These are phyloP conservation scores for Cudoniella acicularis DNA, from an alignment of 495 filamentous ascomycete genomes.

Conservation along the genomic window DNA sequence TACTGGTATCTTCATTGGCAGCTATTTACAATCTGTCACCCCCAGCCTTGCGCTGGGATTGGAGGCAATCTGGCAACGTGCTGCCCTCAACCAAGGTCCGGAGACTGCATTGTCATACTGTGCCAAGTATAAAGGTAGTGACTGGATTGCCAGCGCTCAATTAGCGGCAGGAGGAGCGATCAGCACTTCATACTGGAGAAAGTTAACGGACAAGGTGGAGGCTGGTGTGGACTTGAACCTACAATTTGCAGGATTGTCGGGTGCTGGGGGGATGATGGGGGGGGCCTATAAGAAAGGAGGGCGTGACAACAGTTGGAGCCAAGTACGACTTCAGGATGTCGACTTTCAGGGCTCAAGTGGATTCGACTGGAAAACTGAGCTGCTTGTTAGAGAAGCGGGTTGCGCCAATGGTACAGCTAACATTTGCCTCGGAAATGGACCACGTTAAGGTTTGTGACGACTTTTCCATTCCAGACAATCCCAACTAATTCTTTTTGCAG, in stretches of 20 bases:
- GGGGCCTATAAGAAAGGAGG: slow-evolving; percentile 66
- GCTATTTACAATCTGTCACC: slow-evolving; percentile 91
- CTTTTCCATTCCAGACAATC: slow-evolving; percentile 21
- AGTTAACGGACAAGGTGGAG: slow-evolving; percentile 90
- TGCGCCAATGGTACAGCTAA: slow-evolving; percentile 81
- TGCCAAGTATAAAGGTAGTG: slow-evolving; percentile 80
- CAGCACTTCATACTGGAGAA: slow-evolving; percentile 92
- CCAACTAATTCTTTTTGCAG: slow-evolving; percentile 43
- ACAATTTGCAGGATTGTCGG: slow-evolving; percentile 55
- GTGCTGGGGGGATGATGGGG: slow-evolving; percentile 73
- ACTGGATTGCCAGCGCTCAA: slow-evolving; percentile 89
- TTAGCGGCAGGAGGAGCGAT: slow-evolving; percentile 78
- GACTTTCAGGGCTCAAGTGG: slow-evolving; percentile 91
- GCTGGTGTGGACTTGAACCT: slow-evolving; percentile 94
- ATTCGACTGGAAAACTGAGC: slow-evolving; percentile 88
- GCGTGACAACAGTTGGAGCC: slow-evolving; percentile 83
- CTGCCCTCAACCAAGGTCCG: slow-evolving; percentile 69
- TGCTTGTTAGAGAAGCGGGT: slow-evolving; percentile 94
- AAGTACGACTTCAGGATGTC: slow-evolving; percentile 98
- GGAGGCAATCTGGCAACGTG: slow-evolving; percentile 90
- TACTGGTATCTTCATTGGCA: slow-evolving; percentile 91
- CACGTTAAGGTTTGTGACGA: slow-evolving; percentile 76
- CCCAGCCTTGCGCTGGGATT: slow-evolving; percentile 83
- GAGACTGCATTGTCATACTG: slow-evolving; percentile 84
- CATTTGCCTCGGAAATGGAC: slow-evolving; percentile 96